phyloP scores from a whole-genome alignment of 2,329 filamentous ascomycete species.

The Chaetomium strumarium region DNA sequence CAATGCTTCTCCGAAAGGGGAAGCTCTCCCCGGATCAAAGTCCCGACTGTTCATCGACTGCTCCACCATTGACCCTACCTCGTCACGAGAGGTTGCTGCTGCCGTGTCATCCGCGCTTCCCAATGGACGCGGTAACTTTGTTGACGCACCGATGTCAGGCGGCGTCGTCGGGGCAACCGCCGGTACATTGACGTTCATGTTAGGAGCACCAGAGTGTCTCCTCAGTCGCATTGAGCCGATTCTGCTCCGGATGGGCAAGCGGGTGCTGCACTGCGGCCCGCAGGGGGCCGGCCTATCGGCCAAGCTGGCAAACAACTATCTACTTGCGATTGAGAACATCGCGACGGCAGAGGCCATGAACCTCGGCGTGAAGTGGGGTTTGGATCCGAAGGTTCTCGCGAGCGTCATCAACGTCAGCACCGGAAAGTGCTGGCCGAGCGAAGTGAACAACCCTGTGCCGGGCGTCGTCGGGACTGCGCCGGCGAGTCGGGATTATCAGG shows the following conservation, averaged over 20 bases:
- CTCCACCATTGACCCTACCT: constrained; percentile 89
- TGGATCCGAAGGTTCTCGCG: constrained; percentile 61
- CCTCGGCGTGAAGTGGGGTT: constrained; percentile 54
- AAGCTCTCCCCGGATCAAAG: constrained; percentile 41
- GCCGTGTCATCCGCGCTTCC: constrained; percentile 49
- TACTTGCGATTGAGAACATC: constrained; percentile 88
- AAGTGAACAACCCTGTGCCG: constrained; percentile 90
- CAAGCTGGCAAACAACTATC: constrained; percentile 96
- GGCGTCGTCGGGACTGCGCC: constrained; percentile 75
- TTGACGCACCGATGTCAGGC: constrained; percentile 95
- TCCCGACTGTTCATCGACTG: constrained; percentile 87
- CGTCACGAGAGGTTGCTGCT: constrained; percentile 71
- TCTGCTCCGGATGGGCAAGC: constrained; percentile 76
- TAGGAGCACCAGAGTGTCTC: constrained; percentile 61
- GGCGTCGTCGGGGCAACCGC: constrained; percentile 87
- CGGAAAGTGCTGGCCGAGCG: constrained; percentile 92
- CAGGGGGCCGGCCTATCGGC: constrained; percentile 83
- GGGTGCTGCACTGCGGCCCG: constrained; percentile 76
- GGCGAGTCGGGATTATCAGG: constrained; percentile 67
- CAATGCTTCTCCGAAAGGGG: constrained; percentile 42
- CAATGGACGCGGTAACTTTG: constrained; percentile 66
- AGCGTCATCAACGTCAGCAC: constrained; percentile 90
- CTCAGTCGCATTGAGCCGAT: constrained; percentile 62
- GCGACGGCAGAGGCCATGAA: constrained; percentile 63
- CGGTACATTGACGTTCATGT: constrained; percentile 92